A percentile compares a stretch with the other conserved stretches of the same genome.
phyloP scores from a whole-genome alignment of 331 rosid species.

The Phaseolus coccineus region DNA sequence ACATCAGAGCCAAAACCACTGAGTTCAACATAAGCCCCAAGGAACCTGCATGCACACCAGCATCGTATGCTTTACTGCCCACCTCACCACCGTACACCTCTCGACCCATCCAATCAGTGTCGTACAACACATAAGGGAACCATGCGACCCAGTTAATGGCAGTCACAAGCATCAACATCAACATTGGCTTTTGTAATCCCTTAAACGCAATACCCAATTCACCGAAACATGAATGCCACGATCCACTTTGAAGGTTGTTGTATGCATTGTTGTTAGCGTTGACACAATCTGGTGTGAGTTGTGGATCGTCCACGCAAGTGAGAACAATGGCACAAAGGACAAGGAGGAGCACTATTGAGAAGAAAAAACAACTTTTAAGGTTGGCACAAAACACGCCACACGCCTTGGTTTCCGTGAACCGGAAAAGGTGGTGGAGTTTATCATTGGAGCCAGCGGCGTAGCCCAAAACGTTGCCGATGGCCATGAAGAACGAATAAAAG shows the following conservation, averaged over 20 bases:
- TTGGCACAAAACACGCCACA: constrained; percentile 75
- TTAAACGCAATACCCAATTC: constrained; percentile 48
- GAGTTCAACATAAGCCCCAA: constrained; percentile 72
- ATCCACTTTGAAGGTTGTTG: no score
- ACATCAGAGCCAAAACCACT: constrained; percentile 55
- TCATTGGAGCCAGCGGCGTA: constrained; percentile 66
- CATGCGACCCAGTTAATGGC: constrained; percentile 77
- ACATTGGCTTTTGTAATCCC: constrained; percentile 63
- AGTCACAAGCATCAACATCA: constrained; percentile 68
- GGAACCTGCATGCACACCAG: constrained; percentile 66
- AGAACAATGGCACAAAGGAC: constrained; percentile 37
- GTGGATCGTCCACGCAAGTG: constrained; percentile 43
- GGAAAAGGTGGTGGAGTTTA: constrained; percentile 45
- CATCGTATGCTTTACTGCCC: constrained; percentile 36
- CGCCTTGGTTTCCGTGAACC: constrained; percentile 60
- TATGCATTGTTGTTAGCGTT: no score
- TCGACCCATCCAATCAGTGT: constrained; percentile 91
- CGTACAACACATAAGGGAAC: constrained; percentile 72
- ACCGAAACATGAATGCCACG: background rate
- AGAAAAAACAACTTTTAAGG: constrained; percentile 71
- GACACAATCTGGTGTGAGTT: background rate
- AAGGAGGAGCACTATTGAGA: constrained; percentile 54
- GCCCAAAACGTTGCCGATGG: constrained; percentile 66
- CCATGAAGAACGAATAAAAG: constrained; percentile 70
- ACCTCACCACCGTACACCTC: constrained; percentile 82